Evolutionary conservation across 1,284 basidiomycete genomes (phyloP), one percentile per base, ranked within the genome.

Genomic region (Ganoderma sinense): DNA sequence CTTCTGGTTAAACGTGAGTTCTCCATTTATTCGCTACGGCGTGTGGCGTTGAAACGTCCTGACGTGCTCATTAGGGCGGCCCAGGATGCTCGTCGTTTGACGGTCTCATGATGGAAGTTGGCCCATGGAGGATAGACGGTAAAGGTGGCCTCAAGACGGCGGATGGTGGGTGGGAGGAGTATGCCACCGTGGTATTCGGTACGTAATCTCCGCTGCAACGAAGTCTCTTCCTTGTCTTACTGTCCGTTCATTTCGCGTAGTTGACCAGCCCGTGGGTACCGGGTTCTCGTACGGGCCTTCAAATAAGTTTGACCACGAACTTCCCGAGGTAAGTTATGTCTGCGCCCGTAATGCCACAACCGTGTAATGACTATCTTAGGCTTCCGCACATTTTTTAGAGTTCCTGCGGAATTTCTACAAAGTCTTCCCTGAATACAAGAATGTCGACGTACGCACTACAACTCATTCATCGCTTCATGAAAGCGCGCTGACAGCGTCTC

Each of bases 161-260:
- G 8, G 93, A 97, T 71, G 97, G 96, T 33, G 97, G 97, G 7
- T 99, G 97, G 97, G 97, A 99, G 80, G 98, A 99, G 80, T 99
- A 97, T 78, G 94, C 95, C n/a, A 97, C 95, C 60, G 91, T 99
- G 82, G 90, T 99, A 68, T 99, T 95, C 78, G 83, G 96, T 97
- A 73, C 79, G 93, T 84, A n/a, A 4, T 20, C 29, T 18, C 18
- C 14, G 16, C 11, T 3, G 11, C 7, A 29, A 10, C 45, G 20
- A 1, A 13, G 2, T 11, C 23, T 33, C 18, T 26, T n/a, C 23
- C 23, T 43, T 41, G 31, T 13, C 14, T 40, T 2, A 64, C 1
- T 31, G n/a, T 41, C 20, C 45, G 39, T 26, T 39, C 23, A 11
- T 18, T 14, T 23, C 23, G 36, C 59, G 33, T 67, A 96, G 96